Evolutionary conservation across 345 rosid genomes (phyloP).

Genomic region (Citropsis articulata): DNA sequence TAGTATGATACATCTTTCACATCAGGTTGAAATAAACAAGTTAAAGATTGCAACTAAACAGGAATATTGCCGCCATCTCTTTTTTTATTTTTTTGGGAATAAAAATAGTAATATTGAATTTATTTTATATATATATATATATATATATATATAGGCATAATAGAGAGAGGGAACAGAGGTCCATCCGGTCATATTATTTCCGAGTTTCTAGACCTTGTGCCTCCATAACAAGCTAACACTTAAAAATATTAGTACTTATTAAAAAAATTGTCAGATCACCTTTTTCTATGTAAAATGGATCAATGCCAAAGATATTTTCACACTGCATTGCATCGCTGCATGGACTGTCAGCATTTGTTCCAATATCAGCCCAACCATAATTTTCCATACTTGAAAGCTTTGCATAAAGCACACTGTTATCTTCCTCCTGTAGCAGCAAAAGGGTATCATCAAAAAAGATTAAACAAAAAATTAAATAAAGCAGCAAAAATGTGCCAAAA

Average conservation of each 20-base stretch:
- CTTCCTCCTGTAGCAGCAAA: constrained; percentile 44
- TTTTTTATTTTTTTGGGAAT: background rate
- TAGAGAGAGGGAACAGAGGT: background rate
- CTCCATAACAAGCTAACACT: background rate
- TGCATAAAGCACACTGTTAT: constrained; percentile 15
- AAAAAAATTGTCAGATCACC: constrained; percentile 38
- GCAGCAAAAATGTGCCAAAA: background rate
- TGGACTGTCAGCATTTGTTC: constrained; percentile 27
- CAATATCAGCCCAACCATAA: constrained; percentile 79
- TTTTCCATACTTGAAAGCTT: constrained; percentile 56
- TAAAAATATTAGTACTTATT: background rate
- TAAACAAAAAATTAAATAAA: background rate
- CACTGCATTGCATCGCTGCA: constrained; percentile 38
- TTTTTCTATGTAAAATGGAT: constrained; percentile 75
- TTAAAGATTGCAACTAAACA: background rate
- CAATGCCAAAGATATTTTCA: constrained; percentile 58
- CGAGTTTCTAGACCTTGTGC: background rate
- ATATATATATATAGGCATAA: background rate
- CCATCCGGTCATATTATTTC: background rate
- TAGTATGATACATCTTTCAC: background rate
- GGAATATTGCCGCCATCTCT: background rate
- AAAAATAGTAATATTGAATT: background rate
- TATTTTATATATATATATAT: too few relatives aligned
- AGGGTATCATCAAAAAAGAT: background rate
- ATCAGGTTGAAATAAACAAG: background rate